These are phyloP conservation scores for Mortierella sp. DNA, from an alignment of 371 early-diverging fungal species.

Conservation along the genomic window DNA sequence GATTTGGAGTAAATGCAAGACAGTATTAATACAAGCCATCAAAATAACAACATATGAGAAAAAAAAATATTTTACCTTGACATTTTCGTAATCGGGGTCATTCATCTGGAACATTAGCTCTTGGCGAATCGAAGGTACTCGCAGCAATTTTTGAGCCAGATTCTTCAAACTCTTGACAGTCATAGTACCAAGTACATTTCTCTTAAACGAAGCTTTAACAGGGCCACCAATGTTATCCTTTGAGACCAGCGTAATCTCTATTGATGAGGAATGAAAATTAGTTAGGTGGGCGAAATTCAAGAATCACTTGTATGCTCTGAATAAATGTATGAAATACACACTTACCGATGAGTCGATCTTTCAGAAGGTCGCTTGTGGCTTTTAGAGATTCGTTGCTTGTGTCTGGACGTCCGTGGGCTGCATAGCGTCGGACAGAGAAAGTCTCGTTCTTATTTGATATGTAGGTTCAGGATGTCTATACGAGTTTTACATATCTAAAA, in stretches of 20 bases:
- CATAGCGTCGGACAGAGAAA: no score
- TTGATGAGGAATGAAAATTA: not conserved
- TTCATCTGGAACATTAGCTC: conserved; percentile 30
- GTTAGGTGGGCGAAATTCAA: not conserved
- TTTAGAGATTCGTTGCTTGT: conserved; percentile 53
- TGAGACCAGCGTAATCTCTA: conserved; percentile 36
- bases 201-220: conserved; percentile 26
- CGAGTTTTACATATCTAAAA: not conserved
- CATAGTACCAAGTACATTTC: conserved; percentile 59
- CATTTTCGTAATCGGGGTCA: conserved; percentile 32
- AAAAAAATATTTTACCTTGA: conserved; percentile 23
- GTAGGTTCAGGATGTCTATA: no score
- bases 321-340: not conserved
- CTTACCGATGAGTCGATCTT: conserved; percentile 72
- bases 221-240: conserved; percentile 28
- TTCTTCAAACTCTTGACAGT: conserved; percentile 62
- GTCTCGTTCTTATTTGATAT: no score
- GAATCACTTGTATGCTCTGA: not conserved
- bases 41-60: not conserved
- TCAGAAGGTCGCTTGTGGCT: conserved; percentile 63
- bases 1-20: not conserved
- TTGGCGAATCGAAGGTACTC: conserved; percentile 51
- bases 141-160: conserved; percentile 58
- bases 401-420: conserved; percentile 70
- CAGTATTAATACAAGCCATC: not conserved